These are phyloP conservation scores for Sclerotinia minor DNA, from an alignment of 2,329 filamentous ascomycete species.

Conservation along the genomic window DNA sequence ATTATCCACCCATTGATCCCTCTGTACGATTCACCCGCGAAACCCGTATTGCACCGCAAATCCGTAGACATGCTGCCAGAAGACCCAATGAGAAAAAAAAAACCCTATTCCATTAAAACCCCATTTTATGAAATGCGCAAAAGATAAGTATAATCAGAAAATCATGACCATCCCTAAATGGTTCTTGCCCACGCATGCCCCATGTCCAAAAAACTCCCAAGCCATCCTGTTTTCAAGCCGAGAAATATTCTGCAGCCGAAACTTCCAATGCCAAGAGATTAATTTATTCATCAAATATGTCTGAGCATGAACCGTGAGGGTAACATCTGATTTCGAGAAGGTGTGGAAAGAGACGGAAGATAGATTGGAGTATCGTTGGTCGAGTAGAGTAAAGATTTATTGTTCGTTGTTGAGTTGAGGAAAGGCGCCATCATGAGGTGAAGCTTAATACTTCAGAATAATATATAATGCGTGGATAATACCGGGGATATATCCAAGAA, in stretches of 20 bases:
- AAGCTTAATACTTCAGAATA: constrained; percentile 77
- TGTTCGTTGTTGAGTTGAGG: background rate
- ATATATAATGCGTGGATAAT: constrained; percentile 48
- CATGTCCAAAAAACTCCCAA: constrained; percentile 1
- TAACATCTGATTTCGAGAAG: constrained; percentile 11
- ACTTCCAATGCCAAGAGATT: constrained; percentile 20
- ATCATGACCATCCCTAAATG: background rate
- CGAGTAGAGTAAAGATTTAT: background rate
- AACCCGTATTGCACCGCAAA: constrained; percentile 27
- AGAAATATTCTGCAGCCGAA: constrained; percentile 13
- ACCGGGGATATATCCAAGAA: constrained; percentile 27
- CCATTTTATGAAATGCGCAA: constrained; percentile 9
- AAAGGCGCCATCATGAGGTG: background rate
- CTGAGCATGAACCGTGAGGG: background rate
- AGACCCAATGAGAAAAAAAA: constrained; percentile 24
- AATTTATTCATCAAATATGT: constrained; percentile 2
- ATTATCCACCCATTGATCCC: constrained; percentile 21
- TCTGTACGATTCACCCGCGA: constrained; percentile 20
- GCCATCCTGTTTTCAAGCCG: constrained; percentile 10
- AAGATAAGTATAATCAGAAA: constrained; percentile 9
- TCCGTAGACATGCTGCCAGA: constrained; percentile 34
- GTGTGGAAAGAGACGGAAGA: background rate
- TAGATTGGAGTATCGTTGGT: constrained; percentile 5
- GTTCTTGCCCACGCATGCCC: constrained; percentile 10
- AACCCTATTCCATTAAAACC: constrained; percentile 12